Conservation (phyloP, 371 early-diverging fungal genomes). For the Blakeslea trispora region DNA sequence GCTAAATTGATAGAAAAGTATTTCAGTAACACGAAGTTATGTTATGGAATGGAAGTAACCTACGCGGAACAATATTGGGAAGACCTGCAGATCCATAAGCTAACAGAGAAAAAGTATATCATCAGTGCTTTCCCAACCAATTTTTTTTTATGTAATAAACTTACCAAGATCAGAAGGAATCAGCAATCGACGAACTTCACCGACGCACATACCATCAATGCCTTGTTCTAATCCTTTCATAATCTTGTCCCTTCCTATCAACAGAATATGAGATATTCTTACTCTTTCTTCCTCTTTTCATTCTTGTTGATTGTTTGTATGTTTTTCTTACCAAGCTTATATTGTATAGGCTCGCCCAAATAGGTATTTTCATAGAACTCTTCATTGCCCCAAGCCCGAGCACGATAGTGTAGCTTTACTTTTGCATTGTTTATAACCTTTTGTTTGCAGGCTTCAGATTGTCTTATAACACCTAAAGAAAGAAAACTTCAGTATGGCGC, state of each 20-base stretch:
- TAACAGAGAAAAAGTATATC: conserved; percentile 1
- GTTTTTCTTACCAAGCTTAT: conserved; percentile 32
- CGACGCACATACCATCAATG: conserved; percentile 71
- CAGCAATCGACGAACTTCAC: conserved; percentile 64
- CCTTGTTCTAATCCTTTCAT: conserved; percentile 66
- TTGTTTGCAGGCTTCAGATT: conserved; percentile 24
- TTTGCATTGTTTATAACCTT: conserved; percentile 28
- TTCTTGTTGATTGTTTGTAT: no score
- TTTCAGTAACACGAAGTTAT: conserved; percentile 4
- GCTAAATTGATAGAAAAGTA: conserved; percentile 10
- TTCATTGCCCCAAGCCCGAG: conserved; percentile 34
- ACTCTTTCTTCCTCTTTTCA: no score
- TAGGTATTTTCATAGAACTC: conserved; percentile 39
- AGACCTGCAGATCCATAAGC: conserved; percentile 40
- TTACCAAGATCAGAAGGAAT: conserved; percentile 59
- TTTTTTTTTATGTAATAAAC: background rate
- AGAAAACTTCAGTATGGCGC: no score
- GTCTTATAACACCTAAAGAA: conserved; percentile 21
- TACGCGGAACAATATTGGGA: conserved; percentile 40
- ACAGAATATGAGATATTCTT: no score
- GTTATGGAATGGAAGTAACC: background rate
- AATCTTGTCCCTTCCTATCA: conserved; percentile 35
- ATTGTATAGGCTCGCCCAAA: conserved; percentile 14
- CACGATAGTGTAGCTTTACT: conserved; percentile 35
- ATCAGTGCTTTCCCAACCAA: no score